Percentiles rank a stretch among this genome's conserved stretches.
These are phyloP conservation scores for Leccinum rimulosum DNA, from an alignment of 768 basidiomycete species.

Conservation along the genomic window DNA sequence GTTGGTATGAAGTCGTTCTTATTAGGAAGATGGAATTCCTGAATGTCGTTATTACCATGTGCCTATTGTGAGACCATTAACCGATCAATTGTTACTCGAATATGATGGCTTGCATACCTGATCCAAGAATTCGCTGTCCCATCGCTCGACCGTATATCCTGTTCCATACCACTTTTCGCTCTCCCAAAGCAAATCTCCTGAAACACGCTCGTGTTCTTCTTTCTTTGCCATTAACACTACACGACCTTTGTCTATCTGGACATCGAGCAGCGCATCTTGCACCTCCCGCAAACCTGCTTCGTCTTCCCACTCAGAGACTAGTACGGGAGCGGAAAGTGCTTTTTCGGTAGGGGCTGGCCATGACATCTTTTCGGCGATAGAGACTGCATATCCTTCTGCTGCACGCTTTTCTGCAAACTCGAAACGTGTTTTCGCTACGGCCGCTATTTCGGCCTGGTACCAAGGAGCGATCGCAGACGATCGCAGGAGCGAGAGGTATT, in stretches of 20 bases:
- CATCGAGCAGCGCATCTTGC: constrained; percentile 55
- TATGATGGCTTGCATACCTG: constrained; percentile 35
- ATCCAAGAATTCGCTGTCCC: constrained; percentile 60
- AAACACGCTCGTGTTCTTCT: constrained; percentile 55
- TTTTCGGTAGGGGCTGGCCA: constrained; percentile 82
- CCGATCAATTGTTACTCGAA: not conserved
- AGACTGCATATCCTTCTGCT: constrained; percentile 77
- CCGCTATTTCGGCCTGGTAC: constrained; percentile 74
- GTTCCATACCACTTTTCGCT: constrained; percentile 94
- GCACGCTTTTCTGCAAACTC: constrained; percentile 82
- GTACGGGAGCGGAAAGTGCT: constrained; percentile 64
- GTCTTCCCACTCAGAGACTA: constrained; percentile 73
- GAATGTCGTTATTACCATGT: constrained; percentile 56
- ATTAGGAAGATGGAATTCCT: constrained; percentile 73
- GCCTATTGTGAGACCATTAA: constrained; percentile 44
- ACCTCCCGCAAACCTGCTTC: constrained; percentile 50
- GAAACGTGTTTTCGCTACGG: constrained; percentile 73
- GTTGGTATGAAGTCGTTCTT: constrained; percentile 91
- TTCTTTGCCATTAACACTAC: constrained; percentile 79
- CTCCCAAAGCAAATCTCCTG: constrained; percentile 55
- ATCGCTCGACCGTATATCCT: constrained; percentile 71
- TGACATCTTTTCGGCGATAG: constrained; percentile 69
- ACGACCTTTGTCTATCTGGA: constrained; percentile 59
- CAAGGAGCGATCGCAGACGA: constrained; percentile 57
- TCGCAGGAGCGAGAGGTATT: constrained; percentile 73